These are phyloP conservation scores for Tetragonia tetragonoides DNA, from an alignment of 148 eudicot genomes.

Conservation along the genomic window DNA sequence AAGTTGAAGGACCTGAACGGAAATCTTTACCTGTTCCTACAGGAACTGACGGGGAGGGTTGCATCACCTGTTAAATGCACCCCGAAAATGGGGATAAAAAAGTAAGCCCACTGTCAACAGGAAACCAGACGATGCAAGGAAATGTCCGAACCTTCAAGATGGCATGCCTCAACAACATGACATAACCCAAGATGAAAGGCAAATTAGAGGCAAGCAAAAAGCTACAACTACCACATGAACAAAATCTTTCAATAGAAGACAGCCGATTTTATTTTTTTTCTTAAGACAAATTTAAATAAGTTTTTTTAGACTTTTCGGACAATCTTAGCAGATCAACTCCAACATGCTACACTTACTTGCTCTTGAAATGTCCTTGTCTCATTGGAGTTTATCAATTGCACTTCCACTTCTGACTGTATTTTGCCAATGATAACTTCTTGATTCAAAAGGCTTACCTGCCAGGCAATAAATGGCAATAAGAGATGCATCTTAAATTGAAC, in stretches of 20 bases:
- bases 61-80: conserved; percentile 47
- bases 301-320: neutral
- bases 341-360: conserved; percentile 49
- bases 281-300: neutral
- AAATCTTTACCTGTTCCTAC: conserved; percentile 36
- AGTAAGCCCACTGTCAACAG: neutral
- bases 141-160: neutral
- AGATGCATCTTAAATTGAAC: neutral
- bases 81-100: neutral
- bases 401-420: conserved; percentile 81
- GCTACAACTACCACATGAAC: neutral
- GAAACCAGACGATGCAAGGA: neutral
- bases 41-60: conserved; percentile 46
- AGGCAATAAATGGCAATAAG: conserved; percentile 11
- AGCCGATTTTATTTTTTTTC: neutral
- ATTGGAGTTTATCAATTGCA: conserved; percentile 71
- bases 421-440: conserved; percentile 90
- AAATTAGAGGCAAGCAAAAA: conserved; percentile 6
- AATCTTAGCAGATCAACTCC: neutral
- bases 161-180: conserved; percentile 2
- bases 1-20: conserved; percentile 38
- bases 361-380: conserved; percentile 82
- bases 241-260: neutral
- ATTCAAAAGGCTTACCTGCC: conserved; percentile 94
- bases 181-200: conserved; percentile 4